Evolutionary conservation across 176 grass and related monocot species (phyloP), one percentile per base, ranked within the genome.

Genomic region (Carex cristatella): DNA sequence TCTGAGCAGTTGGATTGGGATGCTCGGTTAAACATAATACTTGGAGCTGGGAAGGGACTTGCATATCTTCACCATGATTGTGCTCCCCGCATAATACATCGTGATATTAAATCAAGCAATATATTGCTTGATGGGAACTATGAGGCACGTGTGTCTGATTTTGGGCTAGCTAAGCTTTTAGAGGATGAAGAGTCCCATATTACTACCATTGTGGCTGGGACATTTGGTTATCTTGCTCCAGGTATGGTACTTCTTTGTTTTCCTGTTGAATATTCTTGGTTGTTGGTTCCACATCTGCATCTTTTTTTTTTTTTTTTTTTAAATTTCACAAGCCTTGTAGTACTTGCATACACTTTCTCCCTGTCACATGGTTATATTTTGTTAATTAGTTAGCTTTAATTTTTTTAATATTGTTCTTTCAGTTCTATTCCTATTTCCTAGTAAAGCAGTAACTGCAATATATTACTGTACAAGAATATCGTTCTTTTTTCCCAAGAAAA

Each of bases 171-270:
- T 82, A 99, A 99, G 66, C 81, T 99, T 77, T 87, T 99, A 37
- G 93, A 95, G 84, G 96, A 99, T 66, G 96, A 99, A 86, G 88
- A 99, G 70, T 96, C 96, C 53, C 96, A 99, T 88, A 99, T 99
- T 73, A 99, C 96, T 80, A 99, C 96, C 57, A 99, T 99, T 85
- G 96, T 99, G 80, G 96, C 93, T 73, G 96, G 96, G 84, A 99
- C 96, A 86, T 99, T 99, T 91, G 96, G 96, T 46, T 99, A 99
- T 88, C 96, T 99, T 87, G 96, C 96, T 15, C 96, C 96, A 90
- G 96, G 96, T 99, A 89, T 81, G 87, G 27, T 7, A 80, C 37
- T 23, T 80, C 63, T 54, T 14, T 67, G 49, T 48, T 44, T 27
- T 33, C 80, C 14, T 35, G 19, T 63, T 63, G 19, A 63, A 63